phyloP scores from a whole-genome alignment of 371 early-diverging fungal species.

The Apophysomyces ossiformis region DNA sequence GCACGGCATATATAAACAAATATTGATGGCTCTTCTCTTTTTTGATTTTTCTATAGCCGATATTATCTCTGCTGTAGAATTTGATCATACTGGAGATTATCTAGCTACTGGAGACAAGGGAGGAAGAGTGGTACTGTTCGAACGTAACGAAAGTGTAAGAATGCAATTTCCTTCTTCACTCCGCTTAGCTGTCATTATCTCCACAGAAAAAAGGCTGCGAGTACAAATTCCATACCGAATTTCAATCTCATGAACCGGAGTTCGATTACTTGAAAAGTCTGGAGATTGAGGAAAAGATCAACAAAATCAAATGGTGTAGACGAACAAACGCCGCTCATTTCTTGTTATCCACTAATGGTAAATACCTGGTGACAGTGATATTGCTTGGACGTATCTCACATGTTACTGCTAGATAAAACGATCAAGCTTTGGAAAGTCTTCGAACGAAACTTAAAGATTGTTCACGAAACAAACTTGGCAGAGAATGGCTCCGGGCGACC shows the following conservation, averaged over 20 bases:
- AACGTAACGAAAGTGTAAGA: slow-evolving; percentile 93
- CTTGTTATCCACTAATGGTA: slow-evolving; percentile 96
- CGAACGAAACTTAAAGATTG: slow-evolving; percentile 94
- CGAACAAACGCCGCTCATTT: slow-evolving; percentile 95
- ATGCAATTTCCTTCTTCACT: background rate
- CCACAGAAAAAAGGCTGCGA: slow-evolving; percentile 96
- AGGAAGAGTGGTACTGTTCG: slow-evolving; percentile 96
- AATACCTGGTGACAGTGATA: background rate
- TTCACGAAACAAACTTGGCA: slow-evolving; percentile 84
- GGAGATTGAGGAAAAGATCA: slow-evolving; percentile 99
- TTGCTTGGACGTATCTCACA: slow-evolving; percentile 26
- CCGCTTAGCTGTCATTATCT: background rate
- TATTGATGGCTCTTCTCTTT: too few species aligned
- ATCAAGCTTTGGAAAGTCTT: slow-evolving; percentile 99
- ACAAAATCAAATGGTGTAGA: slow-evolving; percentile 97
- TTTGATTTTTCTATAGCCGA: slow-evolving; percentile 65
- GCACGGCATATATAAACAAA: background rate
- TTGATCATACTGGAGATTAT: slow-evolving; percentile 91
- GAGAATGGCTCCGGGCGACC: slow-evolving; percentile 72
- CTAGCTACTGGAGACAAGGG: slow-evolving; percentile 91
- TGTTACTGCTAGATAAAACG: slow-evolving; percentile 97
- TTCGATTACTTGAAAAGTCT: slow-evolving; percentile 99
- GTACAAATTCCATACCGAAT: slow-evolving; percentile 98
- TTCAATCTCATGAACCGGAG: slow-evolving; percentile 99
- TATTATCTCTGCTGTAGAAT: slow-evolving; percentile 94